phyloP scores from a whole-genome alignment of 1,284 basidiomycete species.

The Wallemia mellicola region DNA sequence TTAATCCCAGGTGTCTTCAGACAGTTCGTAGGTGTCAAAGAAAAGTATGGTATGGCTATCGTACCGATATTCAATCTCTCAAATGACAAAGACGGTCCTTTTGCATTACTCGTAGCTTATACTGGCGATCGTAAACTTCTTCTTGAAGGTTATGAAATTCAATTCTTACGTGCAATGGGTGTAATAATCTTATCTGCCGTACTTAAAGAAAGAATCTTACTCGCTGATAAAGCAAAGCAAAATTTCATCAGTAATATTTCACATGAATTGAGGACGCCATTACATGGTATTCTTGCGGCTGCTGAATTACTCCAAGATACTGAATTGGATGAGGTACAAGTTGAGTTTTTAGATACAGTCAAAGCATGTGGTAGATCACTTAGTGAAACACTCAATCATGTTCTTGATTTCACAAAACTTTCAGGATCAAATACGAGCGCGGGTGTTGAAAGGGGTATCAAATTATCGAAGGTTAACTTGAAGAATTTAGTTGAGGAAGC shows the following conservation, averaged over 20 bases:
- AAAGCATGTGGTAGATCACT: constrained; percentile 35
- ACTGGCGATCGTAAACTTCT: constrained; percentile 50
- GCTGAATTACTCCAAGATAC: constrained; percentile 68
- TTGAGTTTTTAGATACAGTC: constrained; percentile 61
- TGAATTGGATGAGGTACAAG: constrained; percentile 43
- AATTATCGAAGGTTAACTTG: constrained; percentile 42
- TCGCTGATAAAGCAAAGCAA: constrained; percentile 53
- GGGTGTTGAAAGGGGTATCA: constrained; percentile 30
- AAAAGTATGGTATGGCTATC: constrained; percentile 58
- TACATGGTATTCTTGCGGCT: constrained; percentile 30
- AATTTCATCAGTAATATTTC: constrained; percentile 36
- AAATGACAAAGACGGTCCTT: constrained; percentile 34
- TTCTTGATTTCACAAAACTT: constrained; percentile 82
- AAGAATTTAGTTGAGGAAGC: constrained; percentile 79
- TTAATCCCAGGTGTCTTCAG: constrained; percentile 45
- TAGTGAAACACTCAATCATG: constrained; percentile 53
- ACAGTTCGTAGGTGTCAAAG: constrained; percentile 37
- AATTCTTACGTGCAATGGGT: constrained; percentile 65
- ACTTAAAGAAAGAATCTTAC: constrained; percentile 64
- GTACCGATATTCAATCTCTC: constrained; percentile 84
- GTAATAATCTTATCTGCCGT: constrained; percentile 53
- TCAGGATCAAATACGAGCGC: constrained; percentile 55
- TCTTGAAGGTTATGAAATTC: constrained; percentile 69
- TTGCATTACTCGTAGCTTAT: constrained; percentile 71
- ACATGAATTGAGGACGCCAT: constrained; percentile 30